Evolutionary conservation across 2,329 filamentous ascomycete genomes (phyloP), one percentile per base, ranked within the genome.

Genomic region (Paradendryphiella salina): DNA sequence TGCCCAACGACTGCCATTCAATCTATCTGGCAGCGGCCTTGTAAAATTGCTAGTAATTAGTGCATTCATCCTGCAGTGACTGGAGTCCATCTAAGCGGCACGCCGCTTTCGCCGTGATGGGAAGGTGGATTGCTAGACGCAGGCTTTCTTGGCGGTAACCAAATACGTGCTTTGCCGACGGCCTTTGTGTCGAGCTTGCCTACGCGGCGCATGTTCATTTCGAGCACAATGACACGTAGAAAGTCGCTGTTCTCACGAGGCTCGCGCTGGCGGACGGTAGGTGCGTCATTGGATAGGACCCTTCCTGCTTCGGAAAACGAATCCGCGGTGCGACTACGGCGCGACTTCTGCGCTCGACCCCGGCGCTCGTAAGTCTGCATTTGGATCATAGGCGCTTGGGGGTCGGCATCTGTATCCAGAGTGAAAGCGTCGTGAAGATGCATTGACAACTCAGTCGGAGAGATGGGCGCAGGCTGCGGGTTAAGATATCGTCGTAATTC

Each of bases 131-230:
- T 64, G 50, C 51, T 61, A 20, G 66, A 54, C 43, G 60, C 65
- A 26, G 59, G 46, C 57, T 77, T 74, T 54, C 84, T 77, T 36
- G 84, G 83, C 31, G 84, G 83, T 36, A 86, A 69, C 81, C 82
- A 85, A 52, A 85, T 77, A 48, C 77, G 78, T 20, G 84, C 84
- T 56, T 78, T 76, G 15, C 82, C 81, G 13, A 79, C 75, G 18
- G 72, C 72, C 45, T 80, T 79, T 35, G 80, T 73, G 54, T 83
- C 82, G 36, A 86, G 73, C 71, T 86, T 86, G 47, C 84, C 84
- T 53, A 76, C 77, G 35, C 83, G 79, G 31, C 83, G 79, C 84
- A 86, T 86, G 66, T 86, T 85, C 83, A 86, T 85, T 70, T 86
- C 84, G 39, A 86, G 75, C 9, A 86, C 84, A 13, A 85, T 82